Percentiles rank a stretch among this genome's conserved stretches.
Evolutionary conservation across 2,329 filamentous ascomycete genomes (phyloP).

Genomic region (Sporothrix globosa): DNA sequence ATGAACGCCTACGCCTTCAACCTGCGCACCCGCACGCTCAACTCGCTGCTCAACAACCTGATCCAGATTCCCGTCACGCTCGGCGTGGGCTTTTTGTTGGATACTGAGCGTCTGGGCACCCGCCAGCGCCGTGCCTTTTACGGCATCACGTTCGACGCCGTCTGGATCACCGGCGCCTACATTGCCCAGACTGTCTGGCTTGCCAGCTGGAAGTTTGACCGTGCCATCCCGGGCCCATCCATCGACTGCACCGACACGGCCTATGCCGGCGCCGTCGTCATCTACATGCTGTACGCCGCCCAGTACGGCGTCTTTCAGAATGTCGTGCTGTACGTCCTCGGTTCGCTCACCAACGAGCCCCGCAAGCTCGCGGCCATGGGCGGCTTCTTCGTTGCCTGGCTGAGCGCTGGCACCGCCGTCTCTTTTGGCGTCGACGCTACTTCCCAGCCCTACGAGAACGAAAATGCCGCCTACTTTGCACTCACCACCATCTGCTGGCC

Average conservation of each 20-base stretch:
- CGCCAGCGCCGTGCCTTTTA: conserved; percentile 16
- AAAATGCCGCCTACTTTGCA: conserved; percentile 29
- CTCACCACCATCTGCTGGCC: conserved; percentile 30
- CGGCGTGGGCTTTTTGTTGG: conserved; percentile 15
- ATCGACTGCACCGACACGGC: conserved; percentile 24
- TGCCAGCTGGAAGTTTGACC: conserved; percentile 36
- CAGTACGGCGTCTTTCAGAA: conserved; percentile 40
- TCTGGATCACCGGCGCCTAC: conserved; percentile 41
- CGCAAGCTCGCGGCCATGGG: conserved; percentile 33
- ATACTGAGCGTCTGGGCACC: conserved; percentile 20
- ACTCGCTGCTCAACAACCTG: conserved; percentile 42
- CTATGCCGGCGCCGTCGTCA: conserved; percentile 27
- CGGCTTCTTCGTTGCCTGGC: conserved; percentile 20
- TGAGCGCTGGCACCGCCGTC: conserved; percentile 27
- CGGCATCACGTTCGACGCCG: conserved; percentile 27
- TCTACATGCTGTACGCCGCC: conserved; percentile 26
- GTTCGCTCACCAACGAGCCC: conserved; percentile 40
- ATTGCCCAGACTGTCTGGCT: conserved; percentile 36
- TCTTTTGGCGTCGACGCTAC: conserved; percentile 29
- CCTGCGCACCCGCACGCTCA: conserved; percentile 35
- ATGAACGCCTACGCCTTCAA: conserved; percentile 39
- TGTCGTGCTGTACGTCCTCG: conserved; percentile 41
- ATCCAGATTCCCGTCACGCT: conserved; percentile 40
- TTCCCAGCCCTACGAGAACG: conserved; percentile 25
- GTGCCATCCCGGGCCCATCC: conserved; percentile 33